Base-by-base conservation (phyloP, 208 protist genomes). In the Acanthamoeba lenticulata region DNA sequence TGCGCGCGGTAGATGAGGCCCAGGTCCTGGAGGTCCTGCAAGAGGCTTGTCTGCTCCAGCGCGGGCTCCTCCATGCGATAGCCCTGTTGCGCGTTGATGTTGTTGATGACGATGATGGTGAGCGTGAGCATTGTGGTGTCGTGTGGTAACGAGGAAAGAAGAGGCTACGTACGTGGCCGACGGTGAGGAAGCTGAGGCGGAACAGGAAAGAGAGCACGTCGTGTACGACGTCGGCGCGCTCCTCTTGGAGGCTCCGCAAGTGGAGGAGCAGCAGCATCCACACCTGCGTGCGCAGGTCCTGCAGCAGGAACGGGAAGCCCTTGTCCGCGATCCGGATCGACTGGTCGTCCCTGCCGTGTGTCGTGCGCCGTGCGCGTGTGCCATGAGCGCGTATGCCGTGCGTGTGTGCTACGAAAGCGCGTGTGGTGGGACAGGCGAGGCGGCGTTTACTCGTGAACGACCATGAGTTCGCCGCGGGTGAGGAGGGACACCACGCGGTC, bases 181-280 rank as follows among this genome's bases (percentile, higher is more conserved):
- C 45, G 21, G 79, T 88, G 3, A 52, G 24, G 29, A 88, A 88
- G 79, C 79, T 88, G 17, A 88, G 79, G 11, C 47, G 79, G 44
- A 88, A 88, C n/a, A 88, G 79, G 24, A 88, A 88, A 19, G 79
- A 88, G 44, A 88, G 79, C 4, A 88, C 79, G 38, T 88, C 79
- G n/a, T 88, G 42, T 9, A 81, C 52, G 15, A 21, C 69, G 79
- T 88, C 38, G 45, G 47, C 47, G 3, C 38, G 34, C 79, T 88
- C 45, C 79, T 88, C 45, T 32, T 88, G 79, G 4, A 88, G 45
- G 27, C 19, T 47, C 5, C 36, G 32, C 1, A 88, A 15, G n/a
- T 88, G 57, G 79, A 60, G 45, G 17, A 88, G 47, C 45, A 88
- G 24, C 7, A 88, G 44, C 1, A 24, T 88, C 79, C 79, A 88